These are phyloP conservation scores for Effrenium voratum DNA, from an alignment of 73 alveolate genomes.

Conservation along the genomic window DNA sequence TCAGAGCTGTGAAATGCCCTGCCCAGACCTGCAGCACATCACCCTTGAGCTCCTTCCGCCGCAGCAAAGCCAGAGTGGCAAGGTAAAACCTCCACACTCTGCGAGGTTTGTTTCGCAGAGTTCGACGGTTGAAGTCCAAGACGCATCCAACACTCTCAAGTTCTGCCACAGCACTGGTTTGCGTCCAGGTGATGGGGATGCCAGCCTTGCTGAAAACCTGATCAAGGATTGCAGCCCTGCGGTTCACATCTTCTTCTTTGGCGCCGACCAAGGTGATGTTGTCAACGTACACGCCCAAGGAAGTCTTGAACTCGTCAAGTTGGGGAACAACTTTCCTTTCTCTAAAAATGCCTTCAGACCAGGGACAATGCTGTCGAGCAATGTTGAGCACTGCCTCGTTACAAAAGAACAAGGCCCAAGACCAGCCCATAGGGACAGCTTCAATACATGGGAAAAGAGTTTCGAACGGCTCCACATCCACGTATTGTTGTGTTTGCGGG, in stretches of 20 bases:
- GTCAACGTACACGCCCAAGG: slow-evolving; percentile 6
- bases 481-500: neutral
- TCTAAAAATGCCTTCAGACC: neutral
- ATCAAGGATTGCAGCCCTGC: neutral
- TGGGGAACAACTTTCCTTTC: neutral
- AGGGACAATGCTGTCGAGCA: neutral
- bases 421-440: slow-evolving; percentile 53
- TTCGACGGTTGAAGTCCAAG: neutral
- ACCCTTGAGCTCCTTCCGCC: slow-evolving; percentile 24
- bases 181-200: slow-evolving; percentile 26
- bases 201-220: neutral
- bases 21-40: slow-evolving; percentile 3
- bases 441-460: neutral
- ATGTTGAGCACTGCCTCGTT: slow-evolving; percentile 8
- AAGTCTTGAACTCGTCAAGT: neutral
- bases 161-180: neutral
- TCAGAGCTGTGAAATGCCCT: slow-evolving; percentile 10
- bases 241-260: neutral
- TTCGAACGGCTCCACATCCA: too few species aligned
- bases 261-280: slow-evolving; percentile 16
- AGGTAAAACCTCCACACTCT: slow-evolving; percentile 11
- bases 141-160: slow-evolving; percentile 47
- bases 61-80: neutral
- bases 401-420: slow-evolving; percentile 8
- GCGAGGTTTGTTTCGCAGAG: neutral